Conservation (phyloP, 495 filamentous ascomycete genomes). For the Talaromyces trachyspermus region DNA sequence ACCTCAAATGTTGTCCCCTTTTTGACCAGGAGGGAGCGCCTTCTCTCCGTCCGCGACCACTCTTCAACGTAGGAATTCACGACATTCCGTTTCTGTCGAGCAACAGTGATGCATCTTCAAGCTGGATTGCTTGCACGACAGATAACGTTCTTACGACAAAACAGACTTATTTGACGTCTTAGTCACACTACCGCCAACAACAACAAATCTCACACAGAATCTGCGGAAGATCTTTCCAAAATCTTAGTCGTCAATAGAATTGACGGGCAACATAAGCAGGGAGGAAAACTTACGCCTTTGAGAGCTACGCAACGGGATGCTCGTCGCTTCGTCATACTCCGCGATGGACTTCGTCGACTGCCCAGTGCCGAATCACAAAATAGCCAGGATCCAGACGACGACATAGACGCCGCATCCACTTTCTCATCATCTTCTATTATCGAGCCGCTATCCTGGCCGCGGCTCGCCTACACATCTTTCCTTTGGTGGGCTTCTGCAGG, state of each 20-base stretch:
- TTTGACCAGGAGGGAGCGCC: conserved; percentile 35
- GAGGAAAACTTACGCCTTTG: conserved; percentile 31
- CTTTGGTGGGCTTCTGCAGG: conserved; percentile 99
- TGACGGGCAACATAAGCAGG: conserved; percentile 20
- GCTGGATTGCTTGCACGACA: conserved; percentile 92
- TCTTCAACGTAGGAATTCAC: conserved; percentile 87
- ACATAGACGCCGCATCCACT: conserved; percentile 39
- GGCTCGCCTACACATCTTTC: conserved; percentile 82
- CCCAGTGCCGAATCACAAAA: conserved; percentile 21
- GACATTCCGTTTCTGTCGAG: conserved; percentile 73
- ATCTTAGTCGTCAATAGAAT: conserved; percentile 35
- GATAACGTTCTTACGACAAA: conserved; percentile 87
- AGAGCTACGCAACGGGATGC: conserved; percentile 89
- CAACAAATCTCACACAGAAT: conserved; percentile 50
- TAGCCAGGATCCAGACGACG: conserved; percentile 17
- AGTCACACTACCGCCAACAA: conserved; percentile 64
- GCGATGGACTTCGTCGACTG: conserved; percentile 53
- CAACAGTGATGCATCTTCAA: conserved; percentile 27
- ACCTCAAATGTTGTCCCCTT: conserved; percentile 57
- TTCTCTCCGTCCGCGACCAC: conserved; percentile 63
- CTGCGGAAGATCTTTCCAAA: conserved; percentile 57
- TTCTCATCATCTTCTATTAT: conserved; percentile 48
- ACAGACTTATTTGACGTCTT: conserved; percentile 79
- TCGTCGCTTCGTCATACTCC: conserved; percentile 68
- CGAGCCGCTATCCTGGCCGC: conserved; percentile 81